phyloP scores from a whole-genome alignment of 2,329 filamentous ascomycete species.

The Leptosphaerulina australis region DNA sequence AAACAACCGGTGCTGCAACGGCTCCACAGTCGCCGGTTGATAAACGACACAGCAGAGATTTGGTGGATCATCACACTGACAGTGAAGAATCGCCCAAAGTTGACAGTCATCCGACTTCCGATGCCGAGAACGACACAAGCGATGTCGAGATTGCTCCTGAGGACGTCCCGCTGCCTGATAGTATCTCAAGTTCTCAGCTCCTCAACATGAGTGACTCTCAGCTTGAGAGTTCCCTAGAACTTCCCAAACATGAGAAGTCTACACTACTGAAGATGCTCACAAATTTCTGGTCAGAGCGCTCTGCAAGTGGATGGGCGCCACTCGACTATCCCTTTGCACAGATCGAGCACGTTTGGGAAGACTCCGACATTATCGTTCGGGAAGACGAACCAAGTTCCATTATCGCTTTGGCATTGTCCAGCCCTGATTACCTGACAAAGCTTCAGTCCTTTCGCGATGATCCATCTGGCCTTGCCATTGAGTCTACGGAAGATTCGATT shows the following conservation, averaged over 20 bases:
- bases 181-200: conserved; percentile 60
- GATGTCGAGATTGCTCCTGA: conserved; percentile 76
- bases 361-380: conserved; percentile 94
- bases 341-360: conserved; percentile 93
- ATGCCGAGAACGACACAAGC: conserved; percentile 60
- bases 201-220: conserved; percentile 60
- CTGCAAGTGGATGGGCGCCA: conserved; percentile 89
- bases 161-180: conserved; percentile 69
- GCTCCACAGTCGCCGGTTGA: conserved; percentile 46
- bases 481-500: conserved; percentile 68
- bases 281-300: conserved; percentile 98
- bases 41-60: conserved; percentile 31
- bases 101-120: conserved; percentile 55
- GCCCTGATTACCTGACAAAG: conserved; percentile 84
- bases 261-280: conserved; percentile 94
- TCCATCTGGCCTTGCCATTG: conserved; percentile 24
- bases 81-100: conserved; percentile 35
- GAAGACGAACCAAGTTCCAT: conserved; percentile 97
- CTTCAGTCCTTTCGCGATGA: conserved; percentile 67
- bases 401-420: conserved; percentile 89
- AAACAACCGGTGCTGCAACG: conserved; percentile 42
- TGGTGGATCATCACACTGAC: conserved; percentile 24
- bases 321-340: conserved; percentile 85
- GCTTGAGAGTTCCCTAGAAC: conserved; percentile 69
- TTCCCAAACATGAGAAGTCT: conserved; percentile 90